A percentile compares a stretch with the other conserved stretches of the same genome.
Evolutionary conservation across 305 asterid species (phyloP).

Genomic region (Withania somnifera): DNA sequence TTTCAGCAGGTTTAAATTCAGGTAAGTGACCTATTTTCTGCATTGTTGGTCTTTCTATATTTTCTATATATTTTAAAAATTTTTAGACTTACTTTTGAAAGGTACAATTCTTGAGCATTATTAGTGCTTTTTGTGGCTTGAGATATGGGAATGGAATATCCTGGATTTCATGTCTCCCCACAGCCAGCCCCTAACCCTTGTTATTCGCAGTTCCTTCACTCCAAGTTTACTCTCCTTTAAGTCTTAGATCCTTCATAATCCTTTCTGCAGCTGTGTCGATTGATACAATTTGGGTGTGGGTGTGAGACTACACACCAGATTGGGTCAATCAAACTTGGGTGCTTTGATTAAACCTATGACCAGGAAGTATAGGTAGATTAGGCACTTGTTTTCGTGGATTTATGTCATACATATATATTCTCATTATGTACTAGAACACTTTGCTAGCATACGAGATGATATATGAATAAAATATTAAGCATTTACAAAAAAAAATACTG

Average conservation of each 20-base stretch:
- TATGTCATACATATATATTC: neutral
- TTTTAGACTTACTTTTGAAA: neutral
- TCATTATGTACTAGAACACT: neutral
- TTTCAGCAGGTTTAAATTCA: constrained; percentile 73
- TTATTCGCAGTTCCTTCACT: neutral
- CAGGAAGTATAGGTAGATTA: neutral
- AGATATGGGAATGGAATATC: neutral
- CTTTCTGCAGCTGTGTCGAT: neutral
- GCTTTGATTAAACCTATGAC: neutral
- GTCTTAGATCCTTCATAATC: neutral
- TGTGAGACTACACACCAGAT: neutral
- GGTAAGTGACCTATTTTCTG: constrained; percentile 23
- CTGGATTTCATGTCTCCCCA: neutral
- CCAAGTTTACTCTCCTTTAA: neutral
- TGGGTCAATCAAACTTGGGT: neutral
- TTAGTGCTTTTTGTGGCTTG: neutral
- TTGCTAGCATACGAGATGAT: neutral
- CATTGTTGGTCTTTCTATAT: neutral
- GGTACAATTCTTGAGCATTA: neutral
- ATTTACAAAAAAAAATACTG: neutral
- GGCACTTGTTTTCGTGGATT: neutral
- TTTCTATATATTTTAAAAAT: neutral
- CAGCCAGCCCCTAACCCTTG: neutral
- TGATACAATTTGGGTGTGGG: neutral
- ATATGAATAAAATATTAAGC: neutral